Evolutionary conservation across 371 early-diverging fungal species (phyloP), one percentile per base, ranked within the genome.

Genomic region (Dinochytrium kinnereticum): DNA sequence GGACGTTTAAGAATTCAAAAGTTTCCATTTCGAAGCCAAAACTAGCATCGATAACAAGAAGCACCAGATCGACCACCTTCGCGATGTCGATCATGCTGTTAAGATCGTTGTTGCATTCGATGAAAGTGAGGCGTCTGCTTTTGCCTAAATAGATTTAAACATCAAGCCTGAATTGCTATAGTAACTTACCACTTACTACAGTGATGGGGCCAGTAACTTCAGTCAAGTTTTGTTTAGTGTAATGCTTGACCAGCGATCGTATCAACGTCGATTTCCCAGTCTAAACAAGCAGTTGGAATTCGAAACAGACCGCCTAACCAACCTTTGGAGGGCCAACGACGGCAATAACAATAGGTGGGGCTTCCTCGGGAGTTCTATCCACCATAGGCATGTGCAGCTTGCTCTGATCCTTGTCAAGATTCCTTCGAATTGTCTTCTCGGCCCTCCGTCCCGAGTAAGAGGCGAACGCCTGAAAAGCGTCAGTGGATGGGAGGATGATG

Each of bases 11-110:
- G 82, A 97, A 98, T 88, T 99, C 99, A 78, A 99, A 98, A 0
- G 98, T 98, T 90, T 99, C 99, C 98, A 98, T 99, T 83, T 99
- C 99, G 82, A 99, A 94, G 34, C 99, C 99, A 80, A 93, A 98
- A 77, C 92, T 92, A 2, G 97, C 98, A 80, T 99, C 98, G 72
- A 99, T 94, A 78, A 94, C 84, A 68, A 99, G 84, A 44, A 99
- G 88, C 1, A 99, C 96, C 69, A 99, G 80, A 85, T 99, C 99
- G 0, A 98, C 96, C 30, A 99, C 89, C 83, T 99, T 99, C 61
- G 95, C 96, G 30, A 96, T 85, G 84, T 99, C 99, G 67, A 99
- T 95, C 94, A 99, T 96, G 5, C 94, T 89, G 82, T 98, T 96
- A 77, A 99, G 88, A 77, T 99, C 99, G 80, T 97, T 97, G 74